Evolutionary conservation across 805 yeast genomes (phyloP).

Genomic region (Torulaspora delbrueckii): DNA sequence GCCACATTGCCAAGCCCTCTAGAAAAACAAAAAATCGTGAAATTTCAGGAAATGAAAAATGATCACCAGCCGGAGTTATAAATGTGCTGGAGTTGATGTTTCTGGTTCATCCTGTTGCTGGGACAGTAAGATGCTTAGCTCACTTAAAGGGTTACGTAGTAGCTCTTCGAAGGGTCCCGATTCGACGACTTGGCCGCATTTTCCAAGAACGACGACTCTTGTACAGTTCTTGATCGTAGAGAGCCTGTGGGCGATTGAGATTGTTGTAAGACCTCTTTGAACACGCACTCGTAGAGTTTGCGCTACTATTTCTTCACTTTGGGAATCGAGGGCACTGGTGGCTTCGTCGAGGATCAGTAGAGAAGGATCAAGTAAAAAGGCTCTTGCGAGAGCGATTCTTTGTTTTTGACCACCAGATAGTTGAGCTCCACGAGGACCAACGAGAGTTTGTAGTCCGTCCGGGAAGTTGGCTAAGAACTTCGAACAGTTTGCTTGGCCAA

Average conservation of each 20-base stretch:
- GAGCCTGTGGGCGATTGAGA: constrained; percentile 87
- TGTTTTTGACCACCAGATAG: constrained; percentile 95
- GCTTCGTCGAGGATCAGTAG: constrained; percentile 89
- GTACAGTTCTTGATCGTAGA: constrained; percentile 83
- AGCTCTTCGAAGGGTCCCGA: constrained; percentile 57
- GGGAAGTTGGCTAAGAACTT: constrained; percentile 72
- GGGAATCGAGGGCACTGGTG: constrained; percentile 87
- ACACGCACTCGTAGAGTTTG: constrained; percentile 57
- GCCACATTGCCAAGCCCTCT: not conserved
- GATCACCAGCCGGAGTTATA: not conserved
- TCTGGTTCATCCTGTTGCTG: constrained; percentile 24
- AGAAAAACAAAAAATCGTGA: not conserved
- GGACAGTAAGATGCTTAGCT: constrained; percentile 35
- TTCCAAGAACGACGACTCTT: constrained; percentile 70
- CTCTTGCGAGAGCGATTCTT: constrained; percentile 85
- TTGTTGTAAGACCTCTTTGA: constrained; percentile 59
- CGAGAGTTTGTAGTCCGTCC: constrained; percentile 70
- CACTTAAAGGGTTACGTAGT: constrained; percentile 37
- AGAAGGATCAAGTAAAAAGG: constrained; percentile 71
- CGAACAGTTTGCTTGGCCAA: constrained; percentile 66
- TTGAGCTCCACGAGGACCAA: constrained; percentile 85
- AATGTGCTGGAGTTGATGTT: not conserved
- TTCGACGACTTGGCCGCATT: constrained; percentile 70
- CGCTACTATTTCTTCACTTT: constrained; percentile 81
- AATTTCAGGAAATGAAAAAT: not conserved